Conservation (phyloP, 202 grass and related monocot genomes). For the Zizania palustris region DNA sequence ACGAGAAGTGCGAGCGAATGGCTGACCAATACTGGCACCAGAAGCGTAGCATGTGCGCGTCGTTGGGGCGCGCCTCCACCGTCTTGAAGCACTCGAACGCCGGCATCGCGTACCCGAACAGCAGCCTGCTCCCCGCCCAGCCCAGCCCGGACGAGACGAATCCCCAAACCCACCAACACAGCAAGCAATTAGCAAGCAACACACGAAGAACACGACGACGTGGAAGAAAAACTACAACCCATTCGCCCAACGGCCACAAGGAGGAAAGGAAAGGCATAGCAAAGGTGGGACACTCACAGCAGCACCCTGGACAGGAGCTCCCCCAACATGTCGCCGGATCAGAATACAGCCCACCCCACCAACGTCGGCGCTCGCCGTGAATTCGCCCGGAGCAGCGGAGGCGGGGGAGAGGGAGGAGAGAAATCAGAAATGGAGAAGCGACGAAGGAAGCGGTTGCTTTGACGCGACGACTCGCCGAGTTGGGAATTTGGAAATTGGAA, state of each 20-base stretch:
- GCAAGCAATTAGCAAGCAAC: neutral
- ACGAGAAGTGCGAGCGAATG: no score
- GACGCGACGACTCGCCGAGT: slow-evolving; percentile 21
- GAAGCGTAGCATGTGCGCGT: slow-evolving; percentile 79
- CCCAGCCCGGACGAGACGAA: neutral
- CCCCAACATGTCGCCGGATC: slow-evolving; percentile 64
- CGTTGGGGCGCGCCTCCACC: slow-evolving; percentile 65
- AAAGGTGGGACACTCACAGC: slow-evolving; percentile 49
- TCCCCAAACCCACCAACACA: neutral
- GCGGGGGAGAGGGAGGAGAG: neutral
- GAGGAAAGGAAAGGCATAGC: neutral
- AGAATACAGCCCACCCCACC: neutral
- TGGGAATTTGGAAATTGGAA: neutral
- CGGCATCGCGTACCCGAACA: slow-evolving; percentile 91
- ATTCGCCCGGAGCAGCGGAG: neutral
- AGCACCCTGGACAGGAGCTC: slow-evolving; percentile 71
- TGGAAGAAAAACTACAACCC: neutral
- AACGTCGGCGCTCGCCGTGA: no score
- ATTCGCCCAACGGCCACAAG: neutral
- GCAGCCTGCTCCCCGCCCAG: slow-evolving; percentile 47
- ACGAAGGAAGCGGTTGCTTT: slow-evolving; percentile 54
- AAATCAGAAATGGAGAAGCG: neutral
- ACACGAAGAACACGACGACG: neutral
- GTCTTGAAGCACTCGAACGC: slow-evolving; percentile 99
- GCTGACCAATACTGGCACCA: slow-evolving; percentile 92